A percentile compares a stretch with the other conserved stretches of the same genome.
Conservation (phyloP, 495 filamentous ascomycete genomes). For the Tricharina praecox region DNA sequence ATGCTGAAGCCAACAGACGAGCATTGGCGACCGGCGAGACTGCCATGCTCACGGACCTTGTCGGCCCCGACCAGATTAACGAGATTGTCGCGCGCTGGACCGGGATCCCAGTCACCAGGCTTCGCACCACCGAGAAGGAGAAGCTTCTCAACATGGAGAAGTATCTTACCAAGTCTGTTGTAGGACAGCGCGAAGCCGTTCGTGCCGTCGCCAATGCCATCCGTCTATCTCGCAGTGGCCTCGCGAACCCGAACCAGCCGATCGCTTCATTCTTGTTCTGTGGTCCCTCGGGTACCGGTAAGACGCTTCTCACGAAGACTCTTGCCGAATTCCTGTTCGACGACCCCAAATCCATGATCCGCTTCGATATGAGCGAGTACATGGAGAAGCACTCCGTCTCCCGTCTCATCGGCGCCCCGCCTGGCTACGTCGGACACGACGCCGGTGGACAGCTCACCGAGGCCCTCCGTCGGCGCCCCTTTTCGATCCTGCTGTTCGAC, state of each 20-base stretch:
- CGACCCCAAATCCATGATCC: constrained; percentile 93
- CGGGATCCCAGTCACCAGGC: constrained; percentile 83
- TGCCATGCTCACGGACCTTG: constrained; percentile 65
- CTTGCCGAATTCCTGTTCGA: constrained; percentile 97
- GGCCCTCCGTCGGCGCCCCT: constrained; percentile 75
- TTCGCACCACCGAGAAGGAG: constrained; percentile 92
- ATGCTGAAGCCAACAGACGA: constrained; percentile 50
- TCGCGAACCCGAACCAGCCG: constrained; percentile 86
- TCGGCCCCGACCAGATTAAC: constrained; percentile 97
- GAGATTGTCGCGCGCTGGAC: constrained; percentile 95
- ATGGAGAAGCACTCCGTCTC: constrained; percentile 93
- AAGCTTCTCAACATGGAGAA: constrained; percentile 92
- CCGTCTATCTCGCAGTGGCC: constrained; percentile 78
- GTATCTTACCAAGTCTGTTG: constrained; percentile 60
- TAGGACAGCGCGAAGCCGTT: constrained; percentile 93
- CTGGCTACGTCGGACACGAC: constrained; percentile 93
- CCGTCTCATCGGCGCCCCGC: constrained; percentile 93
- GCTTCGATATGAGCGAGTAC: constrained; percentile 99
- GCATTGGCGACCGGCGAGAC: constrained; percentile 37
- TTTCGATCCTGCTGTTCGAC: constrained; percentile 95
- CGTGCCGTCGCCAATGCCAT: constrained; percentile 88
- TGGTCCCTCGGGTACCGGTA: constrained; percentile 92
- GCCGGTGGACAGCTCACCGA: constrained; percentile 92
- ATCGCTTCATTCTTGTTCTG: constrained; percentile 91
- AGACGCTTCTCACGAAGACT: constrained; percentile 90